These are phyloP conservation scores for Lindgomyces ingoldianus DNA, from an alignment of 495 filamentous ascomycete genomes.

Conservation along the genomic window DNA sequence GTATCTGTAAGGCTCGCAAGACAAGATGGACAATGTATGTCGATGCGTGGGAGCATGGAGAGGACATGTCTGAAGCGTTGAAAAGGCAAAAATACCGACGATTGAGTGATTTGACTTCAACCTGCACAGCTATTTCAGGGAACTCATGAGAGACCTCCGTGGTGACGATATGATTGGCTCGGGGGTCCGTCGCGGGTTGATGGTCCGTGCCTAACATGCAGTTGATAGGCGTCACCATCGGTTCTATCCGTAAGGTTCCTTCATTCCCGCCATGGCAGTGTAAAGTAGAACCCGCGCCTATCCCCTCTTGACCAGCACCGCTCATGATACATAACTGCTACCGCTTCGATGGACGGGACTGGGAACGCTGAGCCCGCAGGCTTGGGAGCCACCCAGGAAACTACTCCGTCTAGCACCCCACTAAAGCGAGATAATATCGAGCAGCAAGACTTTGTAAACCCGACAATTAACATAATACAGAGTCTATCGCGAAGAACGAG, in stretches of 20 bases:
- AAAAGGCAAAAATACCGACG: too few relatives aligned
- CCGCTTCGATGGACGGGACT: constrained; percentile 19
- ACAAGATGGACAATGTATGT: too few relatives aligned
- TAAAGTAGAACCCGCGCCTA: too few relatives aligned
- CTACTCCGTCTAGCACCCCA: constrained; percentile 1
- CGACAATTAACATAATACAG: constrained; percentile 27
- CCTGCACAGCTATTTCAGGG: too few relatives aligned
- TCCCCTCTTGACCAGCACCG: not conserved
- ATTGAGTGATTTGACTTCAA: too few relatives aligned
- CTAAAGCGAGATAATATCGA: constrained; percentile 9
- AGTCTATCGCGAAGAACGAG: constrained; percentile 14
- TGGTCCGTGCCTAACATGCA: not conserved
- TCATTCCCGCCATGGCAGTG: too few relatives aligned
- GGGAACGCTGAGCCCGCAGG: constrained; percentile 8
- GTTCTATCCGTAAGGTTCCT: not conserved
- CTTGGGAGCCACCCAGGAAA: not conserved
- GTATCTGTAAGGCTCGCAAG: too few relatives aligned
- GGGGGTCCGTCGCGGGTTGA: too few relatives aligned
- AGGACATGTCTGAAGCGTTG: too few relatives aligned
- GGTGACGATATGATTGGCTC: too few relatives aligned
- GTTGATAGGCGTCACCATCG: not conserved
- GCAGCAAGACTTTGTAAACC: constrained; percentile 32
- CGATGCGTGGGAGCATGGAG: too few relatives aligned
- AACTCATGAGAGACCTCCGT: too few relatives aligned
- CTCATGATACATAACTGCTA: not conserved